Conservation (phyloP, 768 basidiomycete species). For the Stropharia rugosoannulata region DNA sequence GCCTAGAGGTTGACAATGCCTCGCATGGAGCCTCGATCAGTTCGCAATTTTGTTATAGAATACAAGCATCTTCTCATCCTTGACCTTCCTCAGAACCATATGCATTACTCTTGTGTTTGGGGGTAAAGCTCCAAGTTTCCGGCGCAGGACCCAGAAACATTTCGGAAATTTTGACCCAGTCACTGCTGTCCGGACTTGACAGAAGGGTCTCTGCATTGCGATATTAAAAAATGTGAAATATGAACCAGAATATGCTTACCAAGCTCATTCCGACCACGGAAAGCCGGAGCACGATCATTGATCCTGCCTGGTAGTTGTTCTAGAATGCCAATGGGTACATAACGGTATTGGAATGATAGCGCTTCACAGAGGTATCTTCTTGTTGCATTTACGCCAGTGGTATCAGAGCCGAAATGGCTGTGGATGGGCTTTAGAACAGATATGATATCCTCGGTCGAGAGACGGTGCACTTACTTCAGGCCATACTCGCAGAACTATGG, state of each 20-base stretch:
- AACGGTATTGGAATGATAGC: conserved; percentile 94
- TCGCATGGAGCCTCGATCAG: background rate
- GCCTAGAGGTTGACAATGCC: background rate
- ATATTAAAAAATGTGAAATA: background rate
- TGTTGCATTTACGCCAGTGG: conserved; percentile 86
- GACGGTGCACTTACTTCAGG: conserved; percentile 52
- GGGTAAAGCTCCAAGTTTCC: conserved; percentile 80
- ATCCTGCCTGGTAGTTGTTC: conserved; percentile 78
- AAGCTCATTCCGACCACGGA: conserved; percentile 83
- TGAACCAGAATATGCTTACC: conserved; percentile 46
- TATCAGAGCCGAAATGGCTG: conserved; percentile 86
- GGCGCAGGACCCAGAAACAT: conserved; percentile 93
- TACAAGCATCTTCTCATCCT: conserved; percentile 24
- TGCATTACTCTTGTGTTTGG: conserved; percentile 94
- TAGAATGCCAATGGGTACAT: conserved; percentile 90
- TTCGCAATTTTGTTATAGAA: background rate
- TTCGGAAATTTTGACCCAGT: conserved; percentile 93
- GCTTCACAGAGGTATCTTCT: conserved; percentile 94
- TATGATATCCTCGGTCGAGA: background rate
- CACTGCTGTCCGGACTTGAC: conserved; percentile 72
- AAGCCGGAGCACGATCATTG: conserved; percentile 90
- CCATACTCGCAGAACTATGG: conserved; percentile 84
- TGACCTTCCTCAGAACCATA: conserved; percentile 64
- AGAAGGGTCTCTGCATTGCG: conserved; percentile 71
- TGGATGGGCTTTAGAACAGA: conserved; percentile 5